phyloP scores from a whole-genome alignment of 2,329 filamentous ascomycete genomes.

The Pochonia chlamydosporia region DNA sequence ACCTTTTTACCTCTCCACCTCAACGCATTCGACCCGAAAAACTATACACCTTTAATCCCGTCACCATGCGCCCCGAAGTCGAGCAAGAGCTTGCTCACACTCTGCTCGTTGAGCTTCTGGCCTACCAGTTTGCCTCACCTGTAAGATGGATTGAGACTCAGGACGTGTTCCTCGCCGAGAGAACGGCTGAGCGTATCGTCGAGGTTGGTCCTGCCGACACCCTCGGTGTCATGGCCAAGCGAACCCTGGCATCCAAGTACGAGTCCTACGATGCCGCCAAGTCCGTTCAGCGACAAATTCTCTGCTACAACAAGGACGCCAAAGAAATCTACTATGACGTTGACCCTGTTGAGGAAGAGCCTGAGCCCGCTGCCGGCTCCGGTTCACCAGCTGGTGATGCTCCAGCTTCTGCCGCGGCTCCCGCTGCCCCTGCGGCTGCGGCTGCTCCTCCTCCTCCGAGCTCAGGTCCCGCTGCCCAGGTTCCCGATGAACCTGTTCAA shows the following conservation, averaged over 20 bases:
- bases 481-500: constrained; percentile 80
- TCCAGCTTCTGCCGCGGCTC: constrained; percentile 46
- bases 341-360: constrained; percentile 88
- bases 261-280: constrained; percentile 97
- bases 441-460: constrained; percentile 59
- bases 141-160: constrained; percentile 99
- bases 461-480: constrained; percentile 78
- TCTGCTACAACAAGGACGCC: constrained; percentile 98
- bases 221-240: constrained; percentile 93
- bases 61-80: constrained; percentile 90
- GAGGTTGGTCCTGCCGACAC: constrained; percentile 97
- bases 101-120: constrained; percentile 94
- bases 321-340: constrained; percentile 99
- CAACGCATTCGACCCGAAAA: not conserved
- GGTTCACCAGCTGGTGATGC: constrained; percentile 44
- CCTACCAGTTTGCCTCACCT: constrained; percentile 97
- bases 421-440: constrained; percentile 49
- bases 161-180: constrained; percentile 97
- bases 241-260: constrained; percentile 93
- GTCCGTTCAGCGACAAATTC: constrained; percentile 91
- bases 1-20: not conserved
- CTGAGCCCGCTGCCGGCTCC: constrained; percentile 52
- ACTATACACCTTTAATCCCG: constrained; percentile 10
- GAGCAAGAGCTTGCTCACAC: constrained; percentile 99
- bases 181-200: constrained; percentile 93